These are phyloP conservation scores for Scalesia atractyloides DNA, from an alignment of 129 eudicot species.

Conservation along the genomic window DNA sequence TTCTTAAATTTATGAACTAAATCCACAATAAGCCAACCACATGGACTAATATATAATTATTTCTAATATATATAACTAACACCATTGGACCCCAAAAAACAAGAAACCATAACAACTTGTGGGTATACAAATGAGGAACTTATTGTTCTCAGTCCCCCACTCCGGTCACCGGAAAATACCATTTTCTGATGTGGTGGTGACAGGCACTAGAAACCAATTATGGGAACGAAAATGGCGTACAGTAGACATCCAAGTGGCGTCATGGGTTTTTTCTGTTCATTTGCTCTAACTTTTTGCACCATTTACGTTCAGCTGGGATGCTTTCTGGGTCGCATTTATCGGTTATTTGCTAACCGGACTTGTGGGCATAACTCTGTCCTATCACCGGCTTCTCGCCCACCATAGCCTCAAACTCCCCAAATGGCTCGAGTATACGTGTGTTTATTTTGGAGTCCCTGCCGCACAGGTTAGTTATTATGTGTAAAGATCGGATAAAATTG, in stretches of 20 bases:
- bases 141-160: constrained; percentile 29
- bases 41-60: too few relatives aligned
- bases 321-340: constrained; percentile 21
- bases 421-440: constrained; percentile 42
- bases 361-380: constrained; percentile 36
- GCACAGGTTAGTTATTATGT: constrained; percentile 10
- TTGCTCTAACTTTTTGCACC: constrained; percentile 37
- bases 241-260: constrained; percentile 31
- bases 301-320: constrained; percentile 38
- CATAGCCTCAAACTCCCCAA: constrained; percentile 39
- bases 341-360: constrained; percentile 33
- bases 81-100: too few relatives aligned
- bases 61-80: too few relatives aligned
- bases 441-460: constrained; percentile 37
- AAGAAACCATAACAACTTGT: neutral
- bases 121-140: constrained; percentile 31
- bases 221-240: constrained; percentile 33
- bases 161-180: constrained; percentile 37
- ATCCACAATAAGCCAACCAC: too few relatives aligned
- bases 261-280: constrained; percentile 32
- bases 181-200: constrained; percentile 36
- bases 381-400: constrained; percentile 42
- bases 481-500: too few relatives aligned
- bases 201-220: constrained; percentile 29
- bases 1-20: too few relatives aligned